Evolutionary conservation across 257 asterid species (phyloP).

Genomic region (Solanum megistacrolobum): DNA sequence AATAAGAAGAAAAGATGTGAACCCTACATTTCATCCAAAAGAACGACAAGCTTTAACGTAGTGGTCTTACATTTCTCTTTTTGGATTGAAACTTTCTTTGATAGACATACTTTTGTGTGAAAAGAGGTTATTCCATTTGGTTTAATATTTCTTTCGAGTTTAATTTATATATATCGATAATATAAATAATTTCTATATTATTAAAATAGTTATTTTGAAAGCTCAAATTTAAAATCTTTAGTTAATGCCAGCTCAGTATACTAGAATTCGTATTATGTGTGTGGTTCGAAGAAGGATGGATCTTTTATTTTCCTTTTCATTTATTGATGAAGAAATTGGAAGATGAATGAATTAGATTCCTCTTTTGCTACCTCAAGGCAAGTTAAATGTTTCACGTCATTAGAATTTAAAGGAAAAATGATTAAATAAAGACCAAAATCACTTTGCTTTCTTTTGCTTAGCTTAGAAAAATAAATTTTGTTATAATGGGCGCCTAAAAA

Average conservation of each 20-base stretch:
- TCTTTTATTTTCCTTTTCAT: background rate
- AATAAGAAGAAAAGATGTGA: background rate
- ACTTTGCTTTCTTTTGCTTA: background rate
- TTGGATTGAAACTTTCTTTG: background rate
- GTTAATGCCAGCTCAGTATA: no score
- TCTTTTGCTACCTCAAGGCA: background rate
- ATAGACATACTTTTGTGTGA: background rate
- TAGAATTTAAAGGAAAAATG: background rate
- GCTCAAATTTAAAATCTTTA: no score
- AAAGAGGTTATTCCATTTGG: background rate
- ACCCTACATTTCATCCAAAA: background rate
- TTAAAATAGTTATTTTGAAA: no score
- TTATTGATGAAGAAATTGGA: background rate
- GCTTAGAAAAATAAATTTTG: background rate
- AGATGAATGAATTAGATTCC: background rate
- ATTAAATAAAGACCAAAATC: background rate
- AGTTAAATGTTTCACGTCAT: background rate
- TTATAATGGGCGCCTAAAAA: background rate
- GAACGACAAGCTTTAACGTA: background rate
- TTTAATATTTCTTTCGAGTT: no score
- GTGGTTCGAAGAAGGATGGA: background rate
- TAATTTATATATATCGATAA: no score
- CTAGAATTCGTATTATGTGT: no score
- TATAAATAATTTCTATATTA: no score
- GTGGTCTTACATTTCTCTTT: background rate